phyloP scores from a whole-genome alignment of 23 red algal species.

The Gracilaria gracilis region DNA sequence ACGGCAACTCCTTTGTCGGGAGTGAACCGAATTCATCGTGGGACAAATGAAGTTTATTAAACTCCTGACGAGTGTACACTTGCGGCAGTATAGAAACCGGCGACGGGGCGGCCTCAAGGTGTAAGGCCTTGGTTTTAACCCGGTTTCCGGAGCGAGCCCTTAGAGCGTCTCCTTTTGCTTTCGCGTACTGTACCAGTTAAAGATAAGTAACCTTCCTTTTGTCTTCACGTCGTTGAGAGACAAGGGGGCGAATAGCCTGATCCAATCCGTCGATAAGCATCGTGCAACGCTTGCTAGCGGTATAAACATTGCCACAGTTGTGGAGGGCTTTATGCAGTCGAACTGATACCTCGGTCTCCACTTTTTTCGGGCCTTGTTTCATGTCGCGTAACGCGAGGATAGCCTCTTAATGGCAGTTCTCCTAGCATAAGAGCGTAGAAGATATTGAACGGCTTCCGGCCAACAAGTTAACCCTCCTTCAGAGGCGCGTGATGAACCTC shows the following conservation, averaged over 20 bases:
- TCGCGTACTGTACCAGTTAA: background rate
- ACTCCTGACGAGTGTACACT: too few species aligned
- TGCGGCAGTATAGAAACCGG: too few species aligned
- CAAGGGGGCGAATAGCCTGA: background rate
- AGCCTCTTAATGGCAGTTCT: constrained; percentile 2
- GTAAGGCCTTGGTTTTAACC: too few species aligned
- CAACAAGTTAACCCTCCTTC: constrained; percentile 1
- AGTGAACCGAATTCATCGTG: too few species aligned
- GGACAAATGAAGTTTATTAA: too few species aligned
- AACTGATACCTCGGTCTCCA: background rate
- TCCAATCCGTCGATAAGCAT: background rate
- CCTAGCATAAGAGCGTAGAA: constrained; percentile 1
- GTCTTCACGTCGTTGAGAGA: background rate
- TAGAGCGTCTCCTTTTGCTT: too few species aligned
- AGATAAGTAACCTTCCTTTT: background rate
- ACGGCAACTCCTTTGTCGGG: too few species aligned
- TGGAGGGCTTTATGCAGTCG: constrained; percentile 1
- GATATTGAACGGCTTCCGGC: constrained; percentile 2
- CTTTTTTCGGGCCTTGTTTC: background rate
- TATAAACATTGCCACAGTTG: background rate
- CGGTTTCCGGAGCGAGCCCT: too few species aligned
- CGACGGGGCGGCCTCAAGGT: too few species aligned
- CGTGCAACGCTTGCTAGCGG: background rate
- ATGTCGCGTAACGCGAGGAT: background rate
- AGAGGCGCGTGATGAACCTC: background rate